A percentile compares a stretch with the other conserved stretches of the same genome.
Evolutionary conservation across 192 early-diverging fungal species (phyloP).

Genomic region (Rhizophagus clarus): DNA sequence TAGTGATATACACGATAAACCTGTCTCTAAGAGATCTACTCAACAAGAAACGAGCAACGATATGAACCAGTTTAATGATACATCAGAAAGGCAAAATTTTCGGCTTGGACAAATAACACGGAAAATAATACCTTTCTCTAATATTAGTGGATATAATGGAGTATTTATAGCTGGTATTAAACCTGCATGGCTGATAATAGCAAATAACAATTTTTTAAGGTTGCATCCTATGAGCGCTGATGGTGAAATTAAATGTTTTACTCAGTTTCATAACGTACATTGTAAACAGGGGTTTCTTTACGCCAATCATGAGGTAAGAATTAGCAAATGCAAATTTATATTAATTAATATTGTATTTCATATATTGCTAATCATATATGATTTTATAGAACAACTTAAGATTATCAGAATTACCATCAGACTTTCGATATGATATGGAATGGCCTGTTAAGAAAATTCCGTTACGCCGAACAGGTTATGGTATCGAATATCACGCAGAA

Average conservation of each 20-base stretch:
- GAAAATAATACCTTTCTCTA: slow-evolving; percentile 51
- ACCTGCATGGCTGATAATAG: slow-evolving; percentile 75
- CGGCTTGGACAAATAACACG: slow-evolving; percentile 28
- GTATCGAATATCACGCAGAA: slow-evolving; percentile 80
- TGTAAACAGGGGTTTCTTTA: slow-evolving; percentile 76
- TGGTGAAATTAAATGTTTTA: slow-evolving; percentile 67
- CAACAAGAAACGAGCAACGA: slow-evolving; percentile 28
- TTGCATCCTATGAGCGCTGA: slow-evolving; percentile 77
- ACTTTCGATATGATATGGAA: slow-evolving; percentile 73
- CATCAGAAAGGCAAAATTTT: slow-evolving; percentile 34
- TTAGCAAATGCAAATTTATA: background rate
- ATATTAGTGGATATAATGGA: slow-evolving; percentile 66
- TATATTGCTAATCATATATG: background rate
- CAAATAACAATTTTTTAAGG: slow-evolving; percentile 59
- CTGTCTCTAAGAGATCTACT: slow-evolving; percentile 19
- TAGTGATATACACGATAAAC: slow-evolving; percentile 35
- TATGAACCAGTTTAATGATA: slow-evolving; percentile 35
- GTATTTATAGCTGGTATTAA: slow-evolving; percentile 72
- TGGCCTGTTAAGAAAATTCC: slow-evolving; percentile 77
- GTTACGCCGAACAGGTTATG: slow-evolving; percentile 67
- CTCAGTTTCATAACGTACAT: slow-evolving; percentile 78
- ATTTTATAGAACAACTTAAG: slow-evolving; percentile 60
- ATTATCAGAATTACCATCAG: slow-evolving; percentile 63
- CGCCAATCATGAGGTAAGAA: slow-evolving; percentile 63
- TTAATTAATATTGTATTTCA: too few species aligned